Base-by-base conservation (phyloP, 352 stramenopile genomes). In the Hyaloperonospora arabidopsidis region DNA sequence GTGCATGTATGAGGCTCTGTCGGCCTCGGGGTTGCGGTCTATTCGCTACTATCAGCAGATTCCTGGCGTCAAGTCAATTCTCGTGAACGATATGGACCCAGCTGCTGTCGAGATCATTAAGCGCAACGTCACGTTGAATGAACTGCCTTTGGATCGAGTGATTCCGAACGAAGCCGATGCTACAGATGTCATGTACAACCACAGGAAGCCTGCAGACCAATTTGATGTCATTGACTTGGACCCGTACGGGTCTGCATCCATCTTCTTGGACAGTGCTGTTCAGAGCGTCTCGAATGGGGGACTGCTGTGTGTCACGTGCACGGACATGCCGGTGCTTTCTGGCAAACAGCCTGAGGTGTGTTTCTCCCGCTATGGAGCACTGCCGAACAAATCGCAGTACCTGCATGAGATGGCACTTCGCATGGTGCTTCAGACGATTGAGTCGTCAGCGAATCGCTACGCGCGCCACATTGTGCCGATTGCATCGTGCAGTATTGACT, bases 181-280 rank as follows among this genome's bases (percentile, higher is more conserved):
- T 14, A 93, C 83, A 11, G 78, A 92, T 49, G 82, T 95, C 65
- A 93, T 95, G 85, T 93, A 79, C 58, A 86, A 79, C 60, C 76
- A 84, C 74, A 85, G 76, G 64, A 95, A 88, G 57, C 76, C 86
- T 3, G 74, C 71, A 10, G 77, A 97, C 45, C 92, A 97, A 57
- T 99, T 98, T 62, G 97, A 99, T 69, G 97, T 99, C 34, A 98
- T 99, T 68, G 97, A 99, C 66, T 70, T 99, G 22, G 97, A 99
- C 72, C 97, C 97, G 35, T 99, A 99, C 67, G 97, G 97, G 29
- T 97, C 90, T 15, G 95, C 96, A 14, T 97, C 96, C 19, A 97
- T 97, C 28, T 99, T 99, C 72, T 68, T 99, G 34, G 97, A 99
- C 72, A 86, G 86, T 8, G 96, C 97, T 0, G 89, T 99, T 19